Conservation (phyloP, 2,329 filamentous ascomycete species). For the Fusarium siculi region DNA sequence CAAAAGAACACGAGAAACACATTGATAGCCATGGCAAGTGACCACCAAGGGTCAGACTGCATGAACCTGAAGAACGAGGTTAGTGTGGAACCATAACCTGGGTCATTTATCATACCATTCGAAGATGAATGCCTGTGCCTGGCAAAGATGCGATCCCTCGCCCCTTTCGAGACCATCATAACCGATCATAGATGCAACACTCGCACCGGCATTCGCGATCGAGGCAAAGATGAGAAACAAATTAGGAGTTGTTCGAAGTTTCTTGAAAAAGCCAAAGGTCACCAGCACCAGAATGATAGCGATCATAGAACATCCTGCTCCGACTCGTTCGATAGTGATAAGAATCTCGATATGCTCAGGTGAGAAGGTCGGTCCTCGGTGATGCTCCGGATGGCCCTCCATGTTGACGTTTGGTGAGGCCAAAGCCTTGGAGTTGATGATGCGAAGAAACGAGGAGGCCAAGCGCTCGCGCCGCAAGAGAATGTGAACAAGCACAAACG, state of each 20-base stretch:
- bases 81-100: background rate
- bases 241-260: constrained; percentile 66
- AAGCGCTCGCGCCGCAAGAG: background rate
- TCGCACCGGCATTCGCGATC: constrained; percentile 61
- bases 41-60: constrained; percentile 80
- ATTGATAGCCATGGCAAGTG: constrained; percentile 83
- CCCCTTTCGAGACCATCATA: constrained; percentile 70
- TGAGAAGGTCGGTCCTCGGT: constrained; percentile 42
- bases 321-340: constrained; percentile 63
- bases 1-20: constrained; percentile 76
- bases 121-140: constrained; percentile 69
- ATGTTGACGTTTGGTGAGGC: constrained; percentile 16
- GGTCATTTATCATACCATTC: constrained; percentile 63
- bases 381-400: constrained; percentile 16
- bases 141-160: constrained; percentile 67
- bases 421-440: background rate
- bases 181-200: constrained; percentile 76
- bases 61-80: constrained; percentile 69
- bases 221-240: constrained; percentile 56
- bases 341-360: constrained; percentile 55
- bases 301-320: constrained; percentile 63
- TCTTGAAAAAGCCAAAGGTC: constrained; percentile 61
- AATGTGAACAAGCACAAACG: background rate
- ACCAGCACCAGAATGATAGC: constrained; percentile 62
- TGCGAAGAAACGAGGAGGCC: background rate